A percentile compares a stretch with the other conserved stretches of the same genome.
These are phyloP conservation scores for Cercospora beticola DNA, from an alignment of 2,329 filamentous ascomycete genomes.

Conservation along the genomic window DNA sequence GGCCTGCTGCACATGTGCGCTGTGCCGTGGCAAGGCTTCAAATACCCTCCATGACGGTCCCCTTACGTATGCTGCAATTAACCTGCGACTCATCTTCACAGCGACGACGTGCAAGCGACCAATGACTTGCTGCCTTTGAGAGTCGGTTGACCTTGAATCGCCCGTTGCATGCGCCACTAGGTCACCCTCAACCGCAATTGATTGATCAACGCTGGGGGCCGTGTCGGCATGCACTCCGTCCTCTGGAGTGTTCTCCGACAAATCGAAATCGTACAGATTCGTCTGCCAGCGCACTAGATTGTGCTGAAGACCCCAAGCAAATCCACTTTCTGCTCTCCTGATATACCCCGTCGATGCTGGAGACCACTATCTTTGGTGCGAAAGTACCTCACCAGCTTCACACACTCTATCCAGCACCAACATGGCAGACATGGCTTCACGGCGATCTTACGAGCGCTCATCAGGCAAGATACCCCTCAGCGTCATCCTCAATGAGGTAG, in stretches of 20 bases:
- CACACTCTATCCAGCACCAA: not conserved
- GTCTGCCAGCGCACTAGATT: not conserved
- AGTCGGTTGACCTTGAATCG: not conserved
- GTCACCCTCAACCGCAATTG: not conserved
- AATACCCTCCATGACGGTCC: not conserved
- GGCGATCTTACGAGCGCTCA: slow-evolving; percentile 12
- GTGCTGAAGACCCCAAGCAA: not conserved
- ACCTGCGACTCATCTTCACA: slow-evolving; percentile 1
- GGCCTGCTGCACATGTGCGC: not conserved
- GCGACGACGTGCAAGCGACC: not conserved
- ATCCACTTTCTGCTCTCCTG: not conserved
- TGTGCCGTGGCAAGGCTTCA: not conserved
- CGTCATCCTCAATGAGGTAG: slow-evolving; percentile 13
- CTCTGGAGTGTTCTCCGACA: slow-evolving; percentile 4
- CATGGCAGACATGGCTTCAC: slow-evolving; percentile 9
- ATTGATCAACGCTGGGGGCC: not conserved
- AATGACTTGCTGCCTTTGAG: not conserved
- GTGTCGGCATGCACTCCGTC: not conserved
- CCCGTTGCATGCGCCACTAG: not conserved
- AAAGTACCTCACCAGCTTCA: not conserved
- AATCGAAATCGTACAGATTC: not conserved
- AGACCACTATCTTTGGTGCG: not conserved
- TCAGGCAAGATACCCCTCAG: slow-evolving; percentile 18
- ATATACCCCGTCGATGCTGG: not conserved
- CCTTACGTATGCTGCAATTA: not conserved